Evolutionary conservation across 768 basidiomycete species (phyloP).

Genomic region (Rhodotorula babjevae): DNA sequence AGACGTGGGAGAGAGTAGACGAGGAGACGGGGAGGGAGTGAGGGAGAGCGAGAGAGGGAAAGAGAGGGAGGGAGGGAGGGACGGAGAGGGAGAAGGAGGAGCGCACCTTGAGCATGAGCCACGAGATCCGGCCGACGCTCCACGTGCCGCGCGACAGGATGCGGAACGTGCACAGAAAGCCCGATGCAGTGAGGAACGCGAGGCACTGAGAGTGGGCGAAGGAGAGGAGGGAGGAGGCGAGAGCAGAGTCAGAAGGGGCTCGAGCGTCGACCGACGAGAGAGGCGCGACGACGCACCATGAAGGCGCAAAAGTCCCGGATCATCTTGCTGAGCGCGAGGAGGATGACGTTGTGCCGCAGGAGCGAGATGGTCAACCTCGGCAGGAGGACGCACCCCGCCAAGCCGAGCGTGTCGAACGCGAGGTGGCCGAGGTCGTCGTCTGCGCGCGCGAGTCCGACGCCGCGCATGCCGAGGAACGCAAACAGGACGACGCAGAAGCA

Average conservation of each 20-base stretch:
- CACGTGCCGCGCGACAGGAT: slow-evolving; percentile 8
- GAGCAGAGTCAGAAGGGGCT: no score
- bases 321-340: slow-evolving; percentile 35
- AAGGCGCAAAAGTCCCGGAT: slow-evolving; percentile 23
- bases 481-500: slow-evolving; percentile 56
- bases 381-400: slow-evolving; percentile 68
- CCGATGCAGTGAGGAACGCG: slow-evolving; percentile 23
- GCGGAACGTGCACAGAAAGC: slow-evolving; percentile 30
- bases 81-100: neutral
- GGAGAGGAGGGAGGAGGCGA: no score
- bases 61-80: neutral
- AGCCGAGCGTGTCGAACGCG: slow-evolving; percentile 73
- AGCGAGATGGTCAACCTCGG: slow-evolving; percentile 55
- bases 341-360: slow-evolving; percentile 34
- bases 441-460: slow-evolving; percentile 57
- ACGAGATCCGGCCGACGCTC: slow-evolving; percentile 6
- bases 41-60: neutral
- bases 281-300: slow-evolving; percentile 4
- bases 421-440: slow-evolving; percentile 55
- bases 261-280: no score
- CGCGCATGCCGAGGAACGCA: slow-evolving; percentile 61
- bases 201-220: no score
- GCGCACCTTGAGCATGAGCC: slow-evolving; percentile 12
- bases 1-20: no score
- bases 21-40: neutral